These are phyloP conservation scores for Euryodendron excelsum DNA, from an alignment of 148 eudicot genomes.

Conservation along the genomic window DNA sequence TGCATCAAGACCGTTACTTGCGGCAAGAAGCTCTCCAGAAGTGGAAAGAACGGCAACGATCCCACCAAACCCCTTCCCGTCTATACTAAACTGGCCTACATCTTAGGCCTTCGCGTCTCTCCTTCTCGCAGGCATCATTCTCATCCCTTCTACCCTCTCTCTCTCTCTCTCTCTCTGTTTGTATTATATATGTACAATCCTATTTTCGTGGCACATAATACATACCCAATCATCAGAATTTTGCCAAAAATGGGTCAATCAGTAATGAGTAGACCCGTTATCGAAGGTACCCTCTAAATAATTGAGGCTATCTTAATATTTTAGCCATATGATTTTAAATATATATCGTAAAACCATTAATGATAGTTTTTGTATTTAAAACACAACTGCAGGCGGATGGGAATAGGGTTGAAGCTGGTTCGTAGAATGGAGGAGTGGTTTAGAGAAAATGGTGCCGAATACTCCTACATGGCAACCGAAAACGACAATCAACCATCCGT, in stretches of 20 bases:
- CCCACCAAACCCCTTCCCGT: slow-evolving; percentile 35
- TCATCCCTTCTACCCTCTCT: not conserved
- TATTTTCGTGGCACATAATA: not conserved
- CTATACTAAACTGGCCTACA: slow-evolving; percentile 74
- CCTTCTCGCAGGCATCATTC: slow-evolving; percentile 55
- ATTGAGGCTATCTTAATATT: not conserved
- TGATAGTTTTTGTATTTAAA: not conserved
- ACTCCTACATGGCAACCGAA: slow-evolving; percentile 82
- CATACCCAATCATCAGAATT: not conserved
- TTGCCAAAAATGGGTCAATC: not conserved
- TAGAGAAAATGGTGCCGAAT: slow-evolving; percentile 61
- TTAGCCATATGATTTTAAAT: not conserved
- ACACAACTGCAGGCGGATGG: slow-evolving; percentile 53
- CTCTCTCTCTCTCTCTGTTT: not conserved
- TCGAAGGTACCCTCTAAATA: not conserved
- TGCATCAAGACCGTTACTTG: slow-evolving; percentile 90
- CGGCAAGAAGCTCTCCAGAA: slow-evolving; percentile 46
- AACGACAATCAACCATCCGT: slow-evolving; percentile 63
- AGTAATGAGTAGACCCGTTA: not conserved
- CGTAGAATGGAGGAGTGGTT: slow-evolving; percentile 69
- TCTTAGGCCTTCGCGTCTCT: slow-evolving; percentile 83
- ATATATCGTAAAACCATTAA: not conserved
- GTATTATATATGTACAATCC: not conserved
- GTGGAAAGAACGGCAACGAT: slow-evolving; percentile 21
- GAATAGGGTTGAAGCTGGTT: slow-evolving; percentile 67